Percentiles rank a stretch among this genome's conserved stretches.
phyloP scores from a whole-genome alignment of 306 rosid genomes.

The Vigna reflexopilosa region DNA sequence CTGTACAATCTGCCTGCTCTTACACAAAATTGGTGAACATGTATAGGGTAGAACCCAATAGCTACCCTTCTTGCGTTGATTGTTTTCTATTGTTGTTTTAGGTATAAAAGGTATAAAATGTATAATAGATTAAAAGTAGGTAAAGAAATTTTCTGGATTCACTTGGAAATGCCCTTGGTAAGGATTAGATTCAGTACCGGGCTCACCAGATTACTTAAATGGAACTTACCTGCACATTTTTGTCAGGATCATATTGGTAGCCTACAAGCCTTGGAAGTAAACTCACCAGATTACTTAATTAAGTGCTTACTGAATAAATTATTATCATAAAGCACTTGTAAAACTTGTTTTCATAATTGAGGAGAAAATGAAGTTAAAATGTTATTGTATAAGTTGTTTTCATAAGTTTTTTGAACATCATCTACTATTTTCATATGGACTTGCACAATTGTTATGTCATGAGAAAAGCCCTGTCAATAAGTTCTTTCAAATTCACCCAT shows the following conservation, averaged over 20 bases:
- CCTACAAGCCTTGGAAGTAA: conserved; percentile 94
- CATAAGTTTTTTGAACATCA: too few relatives aligned
- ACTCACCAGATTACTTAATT: not conserved
- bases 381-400: too few relatives aligned
- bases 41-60: not conserved
- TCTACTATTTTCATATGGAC: too few relatives aligned
- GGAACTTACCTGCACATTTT: conserved; percentile 88
- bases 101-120: not conserved
- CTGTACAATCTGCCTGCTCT: not conserved
- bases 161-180: not conserved
- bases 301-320: too few relatives aligned
- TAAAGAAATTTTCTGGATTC: not conserved
- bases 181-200: conserved; percentile 13
- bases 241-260: conserved; percentile 97
- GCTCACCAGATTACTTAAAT: not conserved
- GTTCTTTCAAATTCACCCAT: too few relatives aligned
- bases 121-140: not conserved
- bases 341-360: too few relatives aligned
- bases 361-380: too few relatives aligned
- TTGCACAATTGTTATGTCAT: too few relatives aligned
- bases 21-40: not conserved
- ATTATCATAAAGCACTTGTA: too few relatives aligned
- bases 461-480: too few relatives aligned
- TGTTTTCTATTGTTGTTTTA: conserved; percentile 13
- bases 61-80: too few relatives aligned